Evolutionary conservation across 352 stramenopile genomes (phyloP), one percentile per base, ranked within the genome.

Genomic region (Globisporangium paroecandrum): DNA sequence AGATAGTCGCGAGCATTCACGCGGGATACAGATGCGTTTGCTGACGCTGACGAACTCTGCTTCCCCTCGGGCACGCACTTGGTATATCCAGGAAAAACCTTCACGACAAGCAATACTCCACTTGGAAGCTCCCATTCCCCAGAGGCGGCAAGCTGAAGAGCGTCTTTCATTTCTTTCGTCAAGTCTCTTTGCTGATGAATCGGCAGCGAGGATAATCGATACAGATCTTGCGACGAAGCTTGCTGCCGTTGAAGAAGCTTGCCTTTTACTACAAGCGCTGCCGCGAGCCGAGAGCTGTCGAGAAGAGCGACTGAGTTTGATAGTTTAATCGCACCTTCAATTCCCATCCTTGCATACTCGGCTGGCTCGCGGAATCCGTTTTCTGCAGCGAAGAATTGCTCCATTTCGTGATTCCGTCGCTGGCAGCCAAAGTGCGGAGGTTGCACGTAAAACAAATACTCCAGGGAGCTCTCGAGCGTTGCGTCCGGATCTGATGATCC

Each of bases 361-460:
- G 41, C 62, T 20, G 78, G 78, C 18, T 81, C 73, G 27, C 86
- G 77, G 62, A 95, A 92, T 1, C 88, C 88, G 43, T 89, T 80
- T 54, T 95, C 85, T 2, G 83, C 79, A 3, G 75, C 83, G 62
- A 75, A 79, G 47, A 89, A 78, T 66, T 90, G 87, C 49, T 93
- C 83, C 10, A 66, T 75, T 9, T 82, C 76, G 3, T 69, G 56
- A 38, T 67, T 72, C 6, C 72, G 81, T 4, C 65, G 22, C 32
- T 76, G 59, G 6, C 81, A 68, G 22, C 90, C 79, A 1, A 93
- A 64, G 4, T 75, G 51, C 5, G 74, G 68, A 3, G 83, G 79
- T 46, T 90, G 83, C 12, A 76, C 36, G 29, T 93, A 96, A 49
- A 96, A 96, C 22, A 96, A 68, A 70, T 95, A 96, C 74, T 96